Percentiles rank a stretch among this genome's conserved stretches.
These are phyloP conservation scores for Athelia sp. DNA, from an alignment of 1,284 basidiomycete species.

Conservation along the genomic window DNA sequence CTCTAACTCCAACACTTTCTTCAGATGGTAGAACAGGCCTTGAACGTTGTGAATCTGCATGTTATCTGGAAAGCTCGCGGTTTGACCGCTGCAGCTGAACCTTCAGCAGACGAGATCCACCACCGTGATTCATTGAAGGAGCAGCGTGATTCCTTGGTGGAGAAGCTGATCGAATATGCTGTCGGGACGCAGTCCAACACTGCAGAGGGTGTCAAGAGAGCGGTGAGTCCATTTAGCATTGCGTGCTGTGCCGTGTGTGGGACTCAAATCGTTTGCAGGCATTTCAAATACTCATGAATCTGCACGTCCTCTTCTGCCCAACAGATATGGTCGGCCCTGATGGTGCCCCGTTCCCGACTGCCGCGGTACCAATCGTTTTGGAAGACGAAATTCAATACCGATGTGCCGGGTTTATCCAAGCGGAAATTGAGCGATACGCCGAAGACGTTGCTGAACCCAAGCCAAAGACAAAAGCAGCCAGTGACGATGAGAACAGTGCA, in stretches of 20 bases:
- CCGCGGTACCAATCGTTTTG: slow-evolving; percentile 58
- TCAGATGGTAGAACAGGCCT: slow-evolving; percentile 83
- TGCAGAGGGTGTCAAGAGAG: slow-evolving; percentile 71
- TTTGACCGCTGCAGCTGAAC: slow-evolving; percentile 41
- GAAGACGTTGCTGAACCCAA: slow-evolving; percentile 47
- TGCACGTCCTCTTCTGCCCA: slow-evolving; percentile 76
- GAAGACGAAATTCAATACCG: slow-evolving; percentile 82
- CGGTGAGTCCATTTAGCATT: slow-evolving; percentile 39
- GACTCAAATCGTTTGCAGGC: slow-evolving; percentile 49
- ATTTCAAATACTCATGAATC: slow-evolving; percentile 77
- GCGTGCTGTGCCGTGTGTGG: neutral
- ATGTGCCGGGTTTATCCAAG: slow-evolving; percentile 83
- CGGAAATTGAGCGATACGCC: slow-evolving; percentile 82
- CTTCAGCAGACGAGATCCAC: slow-evolving; percentile 50
- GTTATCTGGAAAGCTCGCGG: slow-evolving; percentile 79
- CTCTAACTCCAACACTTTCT: too few species aligned
- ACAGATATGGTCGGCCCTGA: slow-evolving; percentile 37
- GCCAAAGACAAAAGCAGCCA: slow-evolving; percentile 28
- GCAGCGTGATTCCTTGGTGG: slow-evolving; percentile 66
- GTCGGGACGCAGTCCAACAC: slow-evolving; percentile 84
- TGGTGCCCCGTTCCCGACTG: slow-evolving; percentile 39
- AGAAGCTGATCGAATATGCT: slow-evolving; percentile 77
- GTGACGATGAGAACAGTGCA: slow-evolving; percentile 22
- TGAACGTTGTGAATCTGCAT: slow-evolving; percentile 75
- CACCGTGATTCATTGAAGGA: slow-evolving; percentile 48